Evolutionary conservation across 345 rosid genomes (phyloP).

Genomic region (Syzygium aromaticum): DNA sequence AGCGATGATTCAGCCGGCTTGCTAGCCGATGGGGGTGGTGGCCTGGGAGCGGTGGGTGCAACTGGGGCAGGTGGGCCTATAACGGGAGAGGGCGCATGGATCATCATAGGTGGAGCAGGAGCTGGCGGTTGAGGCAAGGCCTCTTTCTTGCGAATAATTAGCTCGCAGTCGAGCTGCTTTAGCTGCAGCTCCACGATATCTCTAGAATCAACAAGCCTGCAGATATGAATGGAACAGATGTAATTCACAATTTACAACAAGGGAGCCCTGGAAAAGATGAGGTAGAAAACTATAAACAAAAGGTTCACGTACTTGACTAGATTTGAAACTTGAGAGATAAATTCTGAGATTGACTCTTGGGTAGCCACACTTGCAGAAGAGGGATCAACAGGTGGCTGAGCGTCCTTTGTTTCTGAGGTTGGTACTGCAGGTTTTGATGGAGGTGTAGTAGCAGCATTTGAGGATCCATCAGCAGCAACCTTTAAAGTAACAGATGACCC

Average conservation of each 20-base stretch:
- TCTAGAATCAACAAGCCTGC: conserved; percentile 86
- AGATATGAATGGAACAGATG: conserved; percentile 4
- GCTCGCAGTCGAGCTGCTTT: conserved; percentile 81
- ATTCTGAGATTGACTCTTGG: conserved; percentile 63
- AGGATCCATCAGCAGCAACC: conserved; percentile 46
- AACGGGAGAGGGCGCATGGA: conserved; percentile 41
- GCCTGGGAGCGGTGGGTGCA: conserved; percentile 19
- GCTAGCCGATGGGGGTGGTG: conserved; percentile 39
- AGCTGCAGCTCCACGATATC: conserved; percentile 82
- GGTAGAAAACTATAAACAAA: neutral
- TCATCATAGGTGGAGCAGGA: conserved; percentile 44
- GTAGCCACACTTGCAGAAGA: conserved; percentile 38
- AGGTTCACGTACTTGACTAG: conserved; percentile 53
- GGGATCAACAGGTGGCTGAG: conserved; percentile 21
- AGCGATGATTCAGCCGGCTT: conserved; percentile 45
- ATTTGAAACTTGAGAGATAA: conserved; percentile 65
- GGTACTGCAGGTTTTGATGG: conserved; percentile 21
- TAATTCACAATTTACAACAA: neutral
- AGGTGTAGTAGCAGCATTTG: conserved; percentile 40
- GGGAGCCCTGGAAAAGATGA: neutral
- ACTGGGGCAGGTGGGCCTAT: conserved; percentile 24
- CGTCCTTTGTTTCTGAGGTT: conserved; percentile 31
- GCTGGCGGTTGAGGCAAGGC: conserved; percentile 61
- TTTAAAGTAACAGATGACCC: conserved; percentile 48
- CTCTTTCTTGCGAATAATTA: conserved; percentile 75